Percentiles rank a stretch among this genome's conserved stretches.
Conservation (phyloP, 2,329 filamentous ascomycete genomes). For the Fusarium caatingaense region DNA sequence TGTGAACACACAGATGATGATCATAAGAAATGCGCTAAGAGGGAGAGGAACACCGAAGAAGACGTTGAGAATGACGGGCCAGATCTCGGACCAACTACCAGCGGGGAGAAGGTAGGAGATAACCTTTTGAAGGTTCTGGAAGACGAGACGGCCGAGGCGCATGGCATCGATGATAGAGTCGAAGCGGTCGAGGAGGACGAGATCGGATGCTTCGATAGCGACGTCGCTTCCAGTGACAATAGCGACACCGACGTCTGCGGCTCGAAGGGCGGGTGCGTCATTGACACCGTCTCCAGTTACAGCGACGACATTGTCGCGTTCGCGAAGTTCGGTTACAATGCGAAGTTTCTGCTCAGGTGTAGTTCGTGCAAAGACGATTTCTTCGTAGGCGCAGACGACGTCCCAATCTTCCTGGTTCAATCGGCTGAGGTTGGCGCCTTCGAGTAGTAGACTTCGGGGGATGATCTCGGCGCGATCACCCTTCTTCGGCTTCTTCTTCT, state of each 20-base stretch:
- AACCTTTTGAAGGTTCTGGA: slow-evolving; percentile 57
- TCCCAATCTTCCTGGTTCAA: slow-evolving; percentile 63
- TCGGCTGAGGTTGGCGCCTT: slow-evolving; percentile 69
- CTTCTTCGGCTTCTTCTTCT: slow-evolving; percentile 28
- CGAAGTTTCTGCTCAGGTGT: slow-evolving; percentile 77
- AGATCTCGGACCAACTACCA: slow-evolving; percentile 67
- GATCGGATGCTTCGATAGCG: slow-evolving; percentile 72
- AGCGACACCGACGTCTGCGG: slow-evolving; percentile 76
- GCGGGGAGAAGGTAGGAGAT: slow-evolving; percentile 62
- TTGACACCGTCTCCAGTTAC: slow-evolving; percentile 82
- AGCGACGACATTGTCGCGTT: slow-evolving; percentile 68
- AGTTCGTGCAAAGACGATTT: slow-evolving; percentile 75
- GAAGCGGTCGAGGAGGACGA: slow-evolving; percentile 77
- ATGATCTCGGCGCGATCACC: slow-evolving; percentile 22
- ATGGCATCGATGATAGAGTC: slow-evolving; percentile 77
- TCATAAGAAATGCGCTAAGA: slow-evolving; percentile 66
- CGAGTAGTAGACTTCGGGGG: slow-evolving; percentile 49
- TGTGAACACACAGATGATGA: slow-evolving; percentile 68
- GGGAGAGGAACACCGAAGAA: slow-evolving; percentile 66
- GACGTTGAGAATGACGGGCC: slow-evolving; percentile 67
- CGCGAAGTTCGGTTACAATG: slow-evolving; percentile 76
- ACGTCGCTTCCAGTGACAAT: slow-evolving; percentile 74
- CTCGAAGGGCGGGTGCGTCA: slow-evolving; percentile 73
- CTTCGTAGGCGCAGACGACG: slow-evolving; percentile 61
- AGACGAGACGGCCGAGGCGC: slow-evolving; percentile 54